Evolutionary conservation across 225 moss, liverwort and hornwort genomes (phyloP), one percentile per base, ranked within the genome.

Genomic region (Straminergon stramineum): DNA sequence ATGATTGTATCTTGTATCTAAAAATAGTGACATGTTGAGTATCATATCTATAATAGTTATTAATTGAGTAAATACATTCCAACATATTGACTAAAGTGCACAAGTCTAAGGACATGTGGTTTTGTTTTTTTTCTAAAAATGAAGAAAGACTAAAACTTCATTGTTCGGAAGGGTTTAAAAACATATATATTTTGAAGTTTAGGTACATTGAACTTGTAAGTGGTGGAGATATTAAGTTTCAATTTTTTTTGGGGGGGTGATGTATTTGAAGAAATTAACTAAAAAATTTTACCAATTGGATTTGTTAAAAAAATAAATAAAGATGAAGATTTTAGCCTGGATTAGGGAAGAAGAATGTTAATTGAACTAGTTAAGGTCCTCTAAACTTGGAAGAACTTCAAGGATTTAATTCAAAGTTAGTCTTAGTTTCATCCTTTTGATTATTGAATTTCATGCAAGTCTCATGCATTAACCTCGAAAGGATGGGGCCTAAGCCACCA

Each of bases 281-380:
- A 4, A 31, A 75, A 7, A 18, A 75, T 75, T 4, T 0, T 11
- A 12, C 0, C 0, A 0, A 1, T 75, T 75, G 4, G 1, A 51
- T 31, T 75, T 75, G 11, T 32, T 12, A 11, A 30, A 48, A 75
- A 30, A 6, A 30, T 11, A 51, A 11, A 75, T 30, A 5, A 31
- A 31, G 18, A 43, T 43, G 9, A 73, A 73, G 74, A 16, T 17
- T 73, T 73, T 5, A 26, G 16, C 31, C 11, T 75, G 28, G n/a
- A 2, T 73, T 51, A 18, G 3, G 10, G 1, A 11, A 48, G 0
- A 1, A 48, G 6, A 30, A 45, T 17, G 0, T 12, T 51, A 32
- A 32, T 12, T 51, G 51, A 32, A 32, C 4, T 0, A 51, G 0
- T 32, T 32, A 20, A 0, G 2, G 20, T 1, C 32, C 5, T 12